Conservation (phyloP, 2,329 filamentous ascomycete species). For the Zasmidium cellare region DNA sequence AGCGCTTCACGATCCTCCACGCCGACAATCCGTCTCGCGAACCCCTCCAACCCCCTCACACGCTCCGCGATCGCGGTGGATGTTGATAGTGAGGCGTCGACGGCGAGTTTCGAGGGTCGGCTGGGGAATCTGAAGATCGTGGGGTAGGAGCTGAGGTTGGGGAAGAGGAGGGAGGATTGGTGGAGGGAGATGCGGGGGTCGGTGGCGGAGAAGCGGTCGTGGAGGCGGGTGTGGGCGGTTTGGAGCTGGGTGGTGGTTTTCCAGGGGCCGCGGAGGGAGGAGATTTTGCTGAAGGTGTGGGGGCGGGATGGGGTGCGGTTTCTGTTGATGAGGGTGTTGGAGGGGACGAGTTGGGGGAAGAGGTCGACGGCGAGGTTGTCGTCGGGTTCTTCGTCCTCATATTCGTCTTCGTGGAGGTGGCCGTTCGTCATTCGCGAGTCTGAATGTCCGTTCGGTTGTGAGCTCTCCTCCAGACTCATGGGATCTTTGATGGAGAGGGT, state of each 20-base stretch:
- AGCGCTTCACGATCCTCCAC: slow-evolving; percentile 81
- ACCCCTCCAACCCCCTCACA: slow-evolving; percentile 57
- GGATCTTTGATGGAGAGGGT: slow-evolving; percentile 61
- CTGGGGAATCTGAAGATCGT: slow-evolving; percentile 61
- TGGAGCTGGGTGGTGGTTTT: slow-evolving; percentile 31
- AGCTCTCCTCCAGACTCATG: slow-evolving; percentile 31
- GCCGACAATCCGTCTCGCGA: slow-evolving; percentile 61
- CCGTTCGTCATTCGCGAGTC: slow-evolving; percentile 34
- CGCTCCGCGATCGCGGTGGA: slow-evolving; percentile 71
- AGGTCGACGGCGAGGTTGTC: slow-evolving; percentile 32
- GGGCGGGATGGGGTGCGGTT: slow-evolving; percentile 8
- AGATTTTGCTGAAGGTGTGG: slow-evolving; percentile 44
- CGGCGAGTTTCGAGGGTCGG: slow-evolving; percentile 44
- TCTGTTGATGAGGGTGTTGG: slow-evolving; percentile 12
- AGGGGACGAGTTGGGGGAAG: slow-evolving; percentile 22
- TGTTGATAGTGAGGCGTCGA: slow-evolving; percentile 63
- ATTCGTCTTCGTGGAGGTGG: slow-evolving; percentile 22
- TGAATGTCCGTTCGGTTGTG: slow-evolving; percentile 29
- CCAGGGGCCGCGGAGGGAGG: slow-evolving; percentile 43
- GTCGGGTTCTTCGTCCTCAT: slow-evolving; percentile 7
- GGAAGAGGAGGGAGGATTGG: slow-evolving; percentile 62
- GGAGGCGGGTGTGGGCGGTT: slow-evolving; percentile 32
- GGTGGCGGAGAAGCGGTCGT: slow-evolving; percentile 29
- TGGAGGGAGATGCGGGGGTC: slow-evolving; percentile 36
- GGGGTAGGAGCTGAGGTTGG: slow-evolving; percentile 82